phyloP scores from a whole-genome alignment of 495 filamentous ascomycete genomes.

The Wilcoxina mikolae region DNA sequence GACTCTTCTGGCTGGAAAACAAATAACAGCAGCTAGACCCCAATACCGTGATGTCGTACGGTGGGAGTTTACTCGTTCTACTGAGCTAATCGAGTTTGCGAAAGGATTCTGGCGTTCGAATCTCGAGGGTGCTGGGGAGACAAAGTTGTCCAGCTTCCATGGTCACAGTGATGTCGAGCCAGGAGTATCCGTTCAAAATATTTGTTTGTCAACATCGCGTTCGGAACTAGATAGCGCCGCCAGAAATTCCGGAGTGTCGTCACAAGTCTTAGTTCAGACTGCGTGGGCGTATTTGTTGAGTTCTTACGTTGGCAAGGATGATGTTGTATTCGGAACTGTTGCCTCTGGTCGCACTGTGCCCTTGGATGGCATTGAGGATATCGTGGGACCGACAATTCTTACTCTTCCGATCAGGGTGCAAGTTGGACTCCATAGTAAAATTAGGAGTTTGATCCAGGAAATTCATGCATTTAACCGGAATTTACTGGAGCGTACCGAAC shows the following conservation, averaged over 20 bases:
- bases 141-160: constrained; percentile 35
- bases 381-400: constrained; percentile 57
- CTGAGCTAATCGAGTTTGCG: constrained; percentile 25
- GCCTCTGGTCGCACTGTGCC: constrained; percentile 60
- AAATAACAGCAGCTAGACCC: constrained; percentile 31
- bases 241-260: constrained; percentile 25
- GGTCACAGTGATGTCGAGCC: constrained; percentile 11
- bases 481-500: constrained; percentile 41
- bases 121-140: constrained; percentile 31
- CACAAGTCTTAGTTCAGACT: constrained; percentile 57
- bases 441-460: constrained; percentile 42
- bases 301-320: constrained; percentile 44
- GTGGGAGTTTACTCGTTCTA: constrained; percentile 26
- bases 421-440: constrained; percentile 31
- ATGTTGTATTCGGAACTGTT: constrained; percentile 60
- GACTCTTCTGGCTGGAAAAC: constrained; percentile 27
- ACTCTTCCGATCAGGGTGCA: constrained; percentile 51
- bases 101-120: constrained; percentile 34
- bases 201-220: constrained; percentile 13
- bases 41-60: constrained; percentile 37
- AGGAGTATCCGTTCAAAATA: constrained; percentile 10
- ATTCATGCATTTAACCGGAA: constrained; percentile 47
- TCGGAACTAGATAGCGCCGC: constrained; percentile 23
- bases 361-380: constrained; percentile 48
- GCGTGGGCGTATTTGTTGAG: constrained; percentile 51